Base-by-base conservation (phyloP, 495 filamentous ascomycete genomes). In the Penicillium longicatenatum region DNA sequence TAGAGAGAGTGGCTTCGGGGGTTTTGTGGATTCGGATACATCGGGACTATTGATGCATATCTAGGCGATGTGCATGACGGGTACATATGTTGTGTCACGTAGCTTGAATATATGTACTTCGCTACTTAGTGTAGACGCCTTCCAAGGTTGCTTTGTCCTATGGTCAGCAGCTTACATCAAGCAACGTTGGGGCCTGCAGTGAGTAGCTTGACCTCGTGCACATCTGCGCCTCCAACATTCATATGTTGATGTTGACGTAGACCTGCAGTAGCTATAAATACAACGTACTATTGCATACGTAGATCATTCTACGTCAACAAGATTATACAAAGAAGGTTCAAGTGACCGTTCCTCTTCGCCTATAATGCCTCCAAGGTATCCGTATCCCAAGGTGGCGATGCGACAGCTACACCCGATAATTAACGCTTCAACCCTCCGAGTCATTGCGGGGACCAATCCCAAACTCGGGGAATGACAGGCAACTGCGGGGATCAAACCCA, bases 171-270 rank as follows among this genome's bases (percentile, higher is more conserved):
- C 26, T 26, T 26, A 26, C 4, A 26, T 4, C 7, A 26, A 46
- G 21, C 44, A 26, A 21, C 44, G 14, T 26, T 14, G 20, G 44
- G 4, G 12, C 19, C 12, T 43, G 41, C 16, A 43, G 41, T 17
- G 6, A 43, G 41, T 16, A 20, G n/a, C 41, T 43, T 43, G 44
- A 19, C 44, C 44, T 46, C 44, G 44, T 46, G 44, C 21, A 26
- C 26, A 26, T 26, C 26, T 26, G 26, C 26, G 26, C 26, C 26
- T 26, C 4, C n/a, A n/a, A n/a, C n/a, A n/a, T n/a, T n/a, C 3
- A 26, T 26, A 20, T 20, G 17, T 45, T 17, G n/a, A 19, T 45
- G 3, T 20, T 45, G 17, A 45, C 19, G 42, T 45, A 20, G n/a
- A 22, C 42, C 16, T 45, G 42, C 42, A 45, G n/a, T 45, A 20